phyloP scores from a whole-genome alignment of 306 rosid species.

The Rosa chinensis region DNA sequence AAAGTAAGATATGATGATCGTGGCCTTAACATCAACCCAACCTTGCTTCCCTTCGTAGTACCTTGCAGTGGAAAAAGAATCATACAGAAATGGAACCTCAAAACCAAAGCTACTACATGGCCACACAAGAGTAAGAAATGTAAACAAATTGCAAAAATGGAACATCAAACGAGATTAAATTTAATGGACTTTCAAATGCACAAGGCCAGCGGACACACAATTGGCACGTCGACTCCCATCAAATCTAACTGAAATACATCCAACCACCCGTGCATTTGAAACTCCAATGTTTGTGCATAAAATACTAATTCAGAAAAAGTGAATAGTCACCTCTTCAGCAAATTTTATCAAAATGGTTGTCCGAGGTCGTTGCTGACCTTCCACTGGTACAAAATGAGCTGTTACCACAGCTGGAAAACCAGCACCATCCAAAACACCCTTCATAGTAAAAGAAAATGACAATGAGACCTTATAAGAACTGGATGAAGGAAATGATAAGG shows the following conservation, averaged over 20 bases:
- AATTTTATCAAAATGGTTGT: constrained; percentile 96
- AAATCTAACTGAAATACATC: background rate
- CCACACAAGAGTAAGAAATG: background rate
- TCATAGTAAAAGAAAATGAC: constrained; percentile 31
- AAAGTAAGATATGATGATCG: constrained; percentile 17
- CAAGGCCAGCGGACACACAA: background rate
- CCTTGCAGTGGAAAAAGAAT: constrained; percentile 41
- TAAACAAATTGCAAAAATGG: background rate
- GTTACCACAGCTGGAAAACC: constrained; percentile 99
- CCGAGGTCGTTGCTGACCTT: constrained; percentile 93
- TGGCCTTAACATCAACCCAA: constrained; percentile 54
- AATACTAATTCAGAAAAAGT: background rate
- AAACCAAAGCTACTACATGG: background rate
- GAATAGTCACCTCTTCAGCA: constrained; percentile 73
- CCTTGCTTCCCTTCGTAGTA: constrained; percentile 91
- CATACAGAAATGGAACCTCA: background rate
- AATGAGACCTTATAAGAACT: constrained; percentile 28
- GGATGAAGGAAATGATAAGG: constrained; percentile 8
- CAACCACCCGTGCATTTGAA: background rate
- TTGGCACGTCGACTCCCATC: background rate
- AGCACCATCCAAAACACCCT: constrained; percentile 92
- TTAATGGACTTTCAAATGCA: background rate
- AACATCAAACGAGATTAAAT: constrained; percentile 1
- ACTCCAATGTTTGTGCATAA: background rate
- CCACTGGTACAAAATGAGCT: constrained; percentile 98